Percentiles rank a stretch among this genome's conserved stretches.
phyloP scores from a whole-genome alignment of 306 rosid species.

The Hippophae tibetana region DNA sequence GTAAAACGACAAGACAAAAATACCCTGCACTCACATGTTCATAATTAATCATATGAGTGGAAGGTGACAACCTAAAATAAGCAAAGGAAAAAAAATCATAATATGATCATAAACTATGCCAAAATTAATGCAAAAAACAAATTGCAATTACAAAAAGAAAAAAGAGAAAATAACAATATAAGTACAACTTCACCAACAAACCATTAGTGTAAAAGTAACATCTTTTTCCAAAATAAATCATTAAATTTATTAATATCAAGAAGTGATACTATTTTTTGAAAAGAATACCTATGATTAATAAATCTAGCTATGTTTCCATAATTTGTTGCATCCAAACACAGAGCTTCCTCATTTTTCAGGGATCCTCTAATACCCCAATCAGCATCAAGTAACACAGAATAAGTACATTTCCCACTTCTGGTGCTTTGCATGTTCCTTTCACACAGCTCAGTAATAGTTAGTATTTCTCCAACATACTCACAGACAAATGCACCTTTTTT shows the following conservation, averaged over 20 bases:
- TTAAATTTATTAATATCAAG: background rate
- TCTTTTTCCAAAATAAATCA: no score
- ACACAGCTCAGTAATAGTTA: constrained; percentile 51
- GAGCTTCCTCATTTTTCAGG: constrained; percentile 54
- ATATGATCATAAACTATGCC: no score
- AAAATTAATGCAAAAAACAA: no score
- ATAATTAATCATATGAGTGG: no score
- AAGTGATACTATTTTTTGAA: background rate
- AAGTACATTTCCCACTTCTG: constrained; percentile 34
- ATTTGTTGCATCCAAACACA: constrained; percentile 75
- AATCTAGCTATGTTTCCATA: constrained; percentile 85
- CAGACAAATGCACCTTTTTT: constrained; percentile 92
- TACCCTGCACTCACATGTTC: no score
- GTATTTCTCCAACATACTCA: constrained; percentile 79
- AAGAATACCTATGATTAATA: constrained; percentile 76
- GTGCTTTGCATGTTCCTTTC: constrained; percentile 44
- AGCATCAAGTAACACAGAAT: constrained; percentile 59
- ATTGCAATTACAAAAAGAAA: no score
- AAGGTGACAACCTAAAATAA: no score
- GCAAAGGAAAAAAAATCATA: no score
- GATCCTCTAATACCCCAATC: constrained; percentile 49
- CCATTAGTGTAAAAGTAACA: no score
- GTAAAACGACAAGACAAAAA: no score
- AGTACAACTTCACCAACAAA: no score
- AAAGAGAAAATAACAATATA: no score